Conservation (phyloP, 2,329 filamentous ascomycete species). For the Acrodontium crateriforme region DNA sequence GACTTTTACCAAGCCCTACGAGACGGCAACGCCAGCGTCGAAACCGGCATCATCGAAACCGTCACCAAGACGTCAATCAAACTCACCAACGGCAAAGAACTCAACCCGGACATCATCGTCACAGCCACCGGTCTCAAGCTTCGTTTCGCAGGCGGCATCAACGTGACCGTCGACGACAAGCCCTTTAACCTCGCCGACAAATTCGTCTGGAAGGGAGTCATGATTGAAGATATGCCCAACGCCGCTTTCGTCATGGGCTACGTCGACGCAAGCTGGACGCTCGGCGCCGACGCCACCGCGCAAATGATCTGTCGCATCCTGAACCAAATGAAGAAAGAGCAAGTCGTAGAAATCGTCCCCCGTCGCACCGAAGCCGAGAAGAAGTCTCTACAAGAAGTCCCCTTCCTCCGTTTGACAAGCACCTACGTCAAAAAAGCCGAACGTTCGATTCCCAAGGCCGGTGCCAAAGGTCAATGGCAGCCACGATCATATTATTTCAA, state of each 20-base stretch:
- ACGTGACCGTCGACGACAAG: constrained; percentile 38
- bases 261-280: constrained; percentile 47
- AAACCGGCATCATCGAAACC: constrained; percentile 40
- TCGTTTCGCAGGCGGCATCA: constrained; percentile 36
- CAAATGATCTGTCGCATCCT: constrained; percentile 38
- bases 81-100: constrained; percentile 26
- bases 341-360: constrained; percentile 32
- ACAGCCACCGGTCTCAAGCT: constrained; percentile 51
- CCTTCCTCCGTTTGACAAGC: constrained; percentile 32
- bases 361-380: constrained; percentile 23
- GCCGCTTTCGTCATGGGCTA: constrained; percentile 46
- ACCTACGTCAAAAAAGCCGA: constrained; percentile 37
- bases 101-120: constrained; percentile 48
- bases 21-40: constrained; percentile 38
- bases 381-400: constrained; percentile 25
- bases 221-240: constrained; percentile 52
- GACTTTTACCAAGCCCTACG: constrained; percentile 44
- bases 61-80: constrained; percentile 37
- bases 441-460: constrained; percentile 34
- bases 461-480: constrained; percentile 30
- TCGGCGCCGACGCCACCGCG: constrained; percentile 40
- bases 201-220: constrained; percentile 46
- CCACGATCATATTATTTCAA: constrained; percentile 30
- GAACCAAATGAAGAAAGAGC: constrained; percentile 35
- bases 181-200: constrained; percentile 33